Base-by-base conservation (phyloP, 139 green algal genomes). In the Coelastrella sp. region DNA sequence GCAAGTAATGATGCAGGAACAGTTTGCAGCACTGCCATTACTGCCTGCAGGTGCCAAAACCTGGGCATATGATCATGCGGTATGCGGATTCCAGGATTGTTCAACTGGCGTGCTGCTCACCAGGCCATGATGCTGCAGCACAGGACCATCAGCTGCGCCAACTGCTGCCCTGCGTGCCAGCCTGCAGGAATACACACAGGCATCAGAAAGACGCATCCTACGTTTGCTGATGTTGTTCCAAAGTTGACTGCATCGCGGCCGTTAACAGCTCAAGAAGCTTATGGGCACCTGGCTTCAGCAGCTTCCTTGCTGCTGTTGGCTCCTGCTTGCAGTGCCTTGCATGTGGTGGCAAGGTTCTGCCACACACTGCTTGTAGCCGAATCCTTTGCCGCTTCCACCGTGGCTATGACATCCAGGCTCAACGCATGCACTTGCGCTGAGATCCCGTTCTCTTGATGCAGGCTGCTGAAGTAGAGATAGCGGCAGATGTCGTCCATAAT, bases 351-450 rank as follows among this genome's bases (percentile, higher is more conserved):
- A 73, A 90, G 57, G 23, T 64, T n/a, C 20, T 80, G 71, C 56
- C n/a, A 56, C 57, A 22, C 22, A n/a, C 22, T 32, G 19, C 20
- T 58, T 23, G 47, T 61, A 56, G 3, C 6, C 20, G 23, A 7
- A 4, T 59, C 61, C 11, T 23, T 73, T 16, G n/a, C 20, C 5
- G 56, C 57, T 83, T 83, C 85, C 10, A 73, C 73, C n/a, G 73
- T 13, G 7, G 61, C 6, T 7, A 59, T 16, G 6, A 66, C 68
- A 20, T 60, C 73, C 4, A 90, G 86, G 5, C 60, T 8, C 22
- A 90, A 65, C 11, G 86, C 86, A 73, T 90, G 74, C 86, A 90
- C 59, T 59, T 78, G 73, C 17, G 74, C 74, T 22, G 74, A 7
- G 11, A 90, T 22, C 16, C 86, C 86, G 32, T 71, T 17, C 11